These are phyloP conservation scores for Phytophthora europaea DNA, from an alignment of 352 stramenopile genomes.

Conservation along the genomic window DNA sequence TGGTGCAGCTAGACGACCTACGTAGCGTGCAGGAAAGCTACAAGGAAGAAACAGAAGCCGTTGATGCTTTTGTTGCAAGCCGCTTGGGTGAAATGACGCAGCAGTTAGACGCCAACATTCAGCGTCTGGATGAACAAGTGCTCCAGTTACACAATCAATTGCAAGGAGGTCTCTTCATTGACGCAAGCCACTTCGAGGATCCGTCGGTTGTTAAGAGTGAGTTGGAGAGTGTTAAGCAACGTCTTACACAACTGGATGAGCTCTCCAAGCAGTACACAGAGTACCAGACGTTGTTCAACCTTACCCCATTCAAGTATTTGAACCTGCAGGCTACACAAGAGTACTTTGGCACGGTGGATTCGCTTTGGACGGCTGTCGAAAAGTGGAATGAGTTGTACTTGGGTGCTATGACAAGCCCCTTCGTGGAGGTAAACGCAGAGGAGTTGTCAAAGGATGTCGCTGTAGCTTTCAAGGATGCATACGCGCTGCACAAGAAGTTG, in stretches of 20 bases:
- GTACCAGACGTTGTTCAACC: conserved; percentile 94
- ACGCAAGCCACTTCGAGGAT: conserved; percentile 90
- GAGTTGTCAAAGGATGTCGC: conserved; percentile 90
- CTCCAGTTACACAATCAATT: conserved; percentile 86
- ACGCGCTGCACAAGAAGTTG: conserved; percentile 92
- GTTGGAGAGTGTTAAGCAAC: conserved; percentile 83
- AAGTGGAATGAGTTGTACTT: conserved; percentile 90
- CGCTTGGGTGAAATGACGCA: conserved; percentile 93
- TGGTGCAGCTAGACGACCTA: conserved; percentile 94
- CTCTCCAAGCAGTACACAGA: conserved; percentile 93
- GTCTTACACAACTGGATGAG: conserved; percentile 88
- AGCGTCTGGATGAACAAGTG: conserved; percentile 93
- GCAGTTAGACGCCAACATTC: conserved; percentile 94
- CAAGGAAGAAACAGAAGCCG: conserved; percentile 88
- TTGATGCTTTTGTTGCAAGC: conserved; percentile 87
- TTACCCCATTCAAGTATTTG: conserved; percentile 91
- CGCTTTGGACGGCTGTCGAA: conserved; percentile 87
- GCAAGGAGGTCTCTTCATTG: conserved; percentile 89
- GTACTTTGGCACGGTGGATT: conserved; percentile 86
- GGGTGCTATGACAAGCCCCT: conserved; percentile 84
- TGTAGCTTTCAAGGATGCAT: conserved; percentile 91
- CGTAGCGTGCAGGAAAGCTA: conserved; percentile 90
- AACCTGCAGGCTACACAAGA: conserved; percentile 91
- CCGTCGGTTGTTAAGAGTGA: conserved; percentile 81
- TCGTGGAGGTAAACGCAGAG: conserved; percentile 91